phyloP scores from a whole-genome alignment of 768 basidiomycete genomes.

The Agaricus blazei region DNA sequence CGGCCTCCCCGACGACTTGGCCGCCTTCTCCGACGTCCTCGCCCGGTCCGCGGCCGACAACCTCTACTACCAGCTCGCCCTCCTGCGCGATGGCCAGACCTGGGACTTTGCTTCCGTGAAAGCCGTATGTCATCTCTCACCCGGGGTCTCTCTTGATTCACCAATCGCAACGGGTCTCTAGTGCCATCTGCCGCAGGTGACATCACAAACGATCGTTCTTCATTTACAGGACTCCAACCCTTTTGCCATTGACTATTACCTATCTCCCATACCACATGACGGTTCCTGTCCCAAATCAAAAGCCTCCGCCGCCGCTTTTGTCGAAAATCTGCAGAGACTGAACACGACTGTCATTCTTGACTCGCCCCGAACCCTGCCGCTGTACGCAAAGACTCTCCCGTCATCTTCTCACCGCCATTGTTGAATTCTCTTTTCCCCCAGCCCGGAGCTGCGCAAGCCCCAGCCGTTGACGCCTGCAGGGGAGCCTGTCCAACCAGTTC shows the following conservation, averaged over 20 bases:
- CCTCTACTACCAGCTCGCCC: constrained; percentile 68
- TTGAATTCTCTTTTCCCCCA: constrained; percentile 21
- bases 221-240: constrained; percentile 44
- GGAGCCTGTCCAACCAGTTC: constrained; percentile 49
- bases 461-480: constrained; percentile 66
- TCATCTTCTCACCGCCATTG: not conserved
- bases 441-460: constrained; percentile 64
- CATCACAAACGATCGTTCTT: constrained; percentile 52
- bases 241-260: constrained; percentile 69
- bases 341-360: constrained; percentile 52
- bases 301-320: constrained; percentile 21
- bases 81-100: constrained; percentile 42
- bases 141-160: constrained; percentile 1
- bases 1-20: constrained; percentile 42
- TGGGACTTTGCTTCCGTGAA: constrained; percentile 62
- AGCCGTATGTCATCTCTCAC: constrained; percentile 34
- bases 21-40: constrained; percentile 32
- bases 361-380: constrained; percentile 45
- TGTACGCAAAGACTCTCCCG: constrained; percentile 33
- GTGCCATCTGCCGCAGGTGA: constrained; percentile 62
- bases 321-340: constrained; percentile 20
- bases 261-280: constrained; percentile 62
- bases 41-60: constrained; percentile 18
- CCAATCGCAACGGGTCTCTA: constrained; percentile 20
- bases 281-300: constrained; percentile 50